Percentiles rank a stretch among this genome's conserved stretches.
Evolutionary conservation across 306 rosid species (phyloP).

Genomic region (Dryas alaskensis): DNA sequence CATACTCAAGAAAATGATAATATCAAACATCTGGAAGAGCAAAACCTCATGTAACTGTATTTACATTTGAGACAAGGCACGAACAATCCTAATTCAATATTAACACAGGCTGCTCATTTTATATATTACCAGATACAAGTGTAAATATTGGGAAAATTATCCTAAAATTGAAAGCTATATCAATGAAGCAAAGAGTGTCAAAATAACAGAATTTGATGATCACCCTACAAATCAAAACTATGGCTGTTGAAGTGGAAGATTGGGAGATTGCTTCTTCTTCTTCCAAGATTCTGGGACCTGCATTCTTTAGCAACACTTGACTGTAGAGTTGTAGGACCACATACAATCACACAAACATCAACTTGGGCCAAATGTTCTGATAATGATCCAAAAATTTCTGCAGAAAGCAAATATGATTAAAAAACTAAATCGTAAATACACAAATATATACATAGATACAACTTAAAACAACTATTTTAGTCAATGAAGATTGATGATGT

Average conservation of each 20-base stretch:
- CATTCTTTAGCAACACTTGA: slow-evolving; percentile 62
- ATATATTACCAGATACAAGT: not conserved
- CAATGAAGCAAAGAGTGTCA: not conserved
- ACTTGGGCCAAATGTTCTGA: slow-evolving; percentile 44
- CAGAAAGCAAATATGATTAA: slow-evolving; percentile 16
- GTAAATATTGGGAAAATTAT: not conserved
- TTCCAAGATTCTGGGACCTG: slow-evolving; percentile 47
- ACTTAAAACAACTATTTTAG: not conserved
- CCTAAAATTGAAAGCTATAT: not conserved
- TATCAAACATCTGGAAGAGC: not conserved
- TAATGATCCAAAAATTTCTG: slow-evolving; percentile 45
- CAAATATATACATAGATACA: not conserved
- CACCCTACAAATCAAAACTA: slow-evolving; percentile 58
- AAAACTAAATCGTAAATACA: not conserved
- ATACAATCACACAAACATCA: slow-evolving; percentile 58
- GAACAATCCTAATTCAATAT: not conserved
- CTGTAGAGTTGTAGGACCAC: slow-evolving; percentile 62
- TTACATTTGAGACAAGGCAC: not conserved
- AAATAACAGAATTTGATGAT: not conserved
- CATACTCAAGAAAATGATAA: too few species aligned
- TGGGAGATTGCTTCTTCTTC: slow-evolving; percentile 41
- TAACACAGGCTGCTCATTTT: not conserved
- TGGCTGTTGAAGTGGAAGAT: slow-evolving; percentile 70
- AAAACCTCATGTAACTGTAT: not conserved
- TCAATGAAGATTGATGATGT: not conserved